Evolutionary conservation across 345 rosid genomes (phyloP).

Genomic region (Syzygium aqueum): DNA sequence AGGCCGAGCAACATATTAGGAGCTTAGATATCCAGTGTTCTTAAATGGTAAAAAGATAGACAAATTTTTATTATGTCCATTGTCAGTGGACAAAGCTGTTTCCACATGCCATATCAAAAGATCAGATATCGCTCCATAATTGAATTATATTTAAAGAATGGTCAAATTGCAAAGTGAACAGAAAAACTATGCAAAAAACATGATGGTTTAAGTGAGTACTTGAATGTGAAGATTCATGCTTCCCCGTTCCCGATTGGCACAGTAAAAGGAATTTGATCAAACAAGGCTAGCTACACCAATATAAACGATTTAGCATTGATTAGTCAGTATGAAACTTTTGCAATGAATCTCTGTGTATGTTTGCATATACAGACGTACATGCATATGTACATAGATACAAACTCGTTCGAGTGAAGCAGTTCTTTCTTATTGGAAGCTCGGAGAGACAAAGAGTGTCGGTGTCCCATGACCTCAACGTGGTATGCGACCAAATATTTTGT

Average conservation of each 20-base stretch:
- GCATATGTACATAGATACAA: neutral
- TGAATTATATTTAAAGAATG: neutral
- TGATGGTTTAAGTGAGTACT: neutral
- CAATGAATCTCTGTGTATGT: neutral
- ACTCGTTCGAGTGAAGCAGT: neutral
- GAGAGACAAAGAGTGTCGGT: neutral
- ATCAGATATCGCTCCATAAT: neutral
- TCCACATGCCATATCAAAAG: neutral
- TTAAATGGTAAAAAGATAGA: neutral
- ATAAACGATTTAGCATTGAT: neutral
- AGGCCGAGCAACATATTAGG: neutral
- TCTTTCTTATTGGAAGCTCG: neutral
- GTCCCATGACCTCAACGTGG: neutral
- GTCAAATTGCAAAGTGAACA: neutral
- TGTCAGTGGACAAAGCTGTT: neutral
- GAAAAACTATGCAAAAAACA: neutral
- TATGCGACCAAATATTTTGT: neutral
- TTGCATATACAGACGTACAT: neutral
- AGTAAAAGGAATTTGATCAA: neutral
- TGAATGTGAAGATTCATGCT: neutral
- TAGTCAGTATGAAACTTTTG: neutral
- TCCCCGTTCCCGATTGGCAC: neutral
- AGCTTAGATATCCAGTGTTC: neutral
- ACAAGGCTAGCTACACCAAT: neutral
- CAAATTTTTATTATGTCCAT: neutral